Evolutionary conservation across 1,284 basidiomycete genomes (phyloP), one percentile per base, ranked within the genome.

Genomic region (Erythrobasidium hasegawianum): DNA sequence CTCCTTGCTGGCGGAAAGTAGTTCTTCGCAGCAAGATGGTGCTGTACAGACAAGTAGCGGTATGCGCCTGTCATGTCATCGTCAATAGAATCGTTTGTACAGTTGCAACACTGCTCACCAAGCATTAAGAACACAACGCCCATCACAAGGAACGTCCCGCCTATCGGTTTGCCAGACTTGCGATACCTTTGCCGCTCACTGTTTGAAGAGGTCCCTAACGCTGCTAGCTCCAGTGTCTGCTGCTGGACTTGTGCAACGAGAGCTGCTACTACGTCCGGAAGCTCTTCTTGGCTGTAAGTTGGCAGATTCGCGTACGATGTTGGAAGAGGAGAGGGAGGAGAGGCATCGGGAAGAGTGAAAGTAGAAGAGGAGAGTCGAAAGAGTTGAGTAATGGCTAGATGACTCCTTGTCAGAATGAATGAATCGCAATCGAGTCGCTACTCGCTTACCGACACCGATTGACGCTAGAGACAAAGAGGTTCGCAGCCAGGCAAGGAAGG

Each of bases 401-500:
- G 20, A 27, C 52, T 56, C 24, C 53, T 53, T 54, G 24, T 29
- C 9, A 13, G 26, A 57, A 3, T 8, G 9, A 3, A 9, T 13
- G 18, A 24, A n/a, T 7, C 16, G n/a, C 16, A 4, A 8, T 24
- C 5, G 4, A 4, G 16, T 47, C 43, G 43, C 43, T n/a, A 24
- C 24, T 14, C 33, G n/a, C 70, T 27, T 49, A 72, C 71, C 72
- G 26, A 73, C 69, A 0, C 72, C 72, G 11, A 73, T 71, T 2
- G 59, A 67, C 3, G 71, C 72, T 20, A 73, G 52, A 18, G 64
- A 66, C 18, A 79, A 64, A 14, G 73, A 75, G 13, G 77, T 65
- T 13, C 62, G 24, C 62, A 65, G 54, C 62, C 62, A 65, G 26
- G 62, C 62, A 2, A 65, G 56, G 41, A 65, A 65, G 33, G 62